Conservation (phyloP, 768 basidiomycete species). For the Suillus decipiens region DNA sequence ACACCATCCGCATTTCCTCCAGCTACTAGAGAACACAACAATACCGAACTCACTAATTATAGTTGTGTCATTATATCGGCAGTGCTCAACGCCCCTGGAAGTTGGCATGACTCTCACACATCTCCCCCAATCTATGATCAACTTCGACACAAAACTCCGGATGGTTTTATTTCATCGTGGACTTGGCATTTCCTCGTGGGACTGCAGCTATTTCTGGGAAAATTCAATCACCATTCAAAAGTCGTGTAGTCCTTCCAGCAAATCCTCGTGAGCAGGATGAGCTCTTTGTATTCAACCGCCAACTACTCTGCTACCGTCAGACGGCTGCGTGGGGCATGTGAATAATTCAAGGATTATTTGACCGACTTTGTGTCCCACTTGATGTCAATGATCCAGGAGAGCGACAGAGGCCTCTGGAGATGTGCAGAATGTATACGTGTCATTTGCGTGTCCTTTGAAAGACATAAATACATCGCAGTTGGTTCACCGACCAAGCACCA, state of each 20-base stretch:
- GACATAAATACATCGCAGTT: background rate
- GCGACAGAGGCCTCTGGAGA: too few species aligned
- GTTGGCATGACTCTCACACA: background rate
- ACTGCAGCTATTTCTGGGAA: background rate
- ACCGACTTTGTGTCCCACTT: too few species aligned
- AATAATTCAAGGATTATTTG: background rate
- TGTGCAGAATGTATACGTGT: background rate
- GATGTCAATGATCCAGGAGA: too few species aligned
- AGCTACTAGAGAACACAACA: background rate
- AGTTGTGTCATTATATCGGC: background rate
- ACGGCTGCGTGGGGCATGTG: background rate
- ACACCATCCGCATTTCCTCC: too few species aligned
- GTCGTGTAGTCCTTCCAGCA: background rate
- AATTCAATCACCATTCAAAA: background rate
- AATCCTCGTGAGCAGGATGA: background rate
- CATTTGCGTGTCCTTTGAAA: constrained; percentile 5
- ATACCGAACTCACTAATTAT: too few species aligned
- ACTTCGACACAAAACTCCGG: background rate
- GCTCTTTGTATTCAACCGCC: background rate
- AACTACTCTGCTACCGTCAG: background rate
- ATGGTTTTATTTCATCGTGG: background rate
- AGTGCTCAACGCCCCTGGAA: background rate
- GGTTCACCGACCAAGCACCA: background rate
- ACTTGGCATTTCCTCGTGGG: background rate
- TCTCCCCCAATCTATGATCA: background rate